A percentile compares a stretch with the other conserved stretches of the same genome.
These are phyloP conservation scores for Phytophthora citricola DNA, from an alignment of 352 stramenopile species.

Conservation along the genomic window DNA sequence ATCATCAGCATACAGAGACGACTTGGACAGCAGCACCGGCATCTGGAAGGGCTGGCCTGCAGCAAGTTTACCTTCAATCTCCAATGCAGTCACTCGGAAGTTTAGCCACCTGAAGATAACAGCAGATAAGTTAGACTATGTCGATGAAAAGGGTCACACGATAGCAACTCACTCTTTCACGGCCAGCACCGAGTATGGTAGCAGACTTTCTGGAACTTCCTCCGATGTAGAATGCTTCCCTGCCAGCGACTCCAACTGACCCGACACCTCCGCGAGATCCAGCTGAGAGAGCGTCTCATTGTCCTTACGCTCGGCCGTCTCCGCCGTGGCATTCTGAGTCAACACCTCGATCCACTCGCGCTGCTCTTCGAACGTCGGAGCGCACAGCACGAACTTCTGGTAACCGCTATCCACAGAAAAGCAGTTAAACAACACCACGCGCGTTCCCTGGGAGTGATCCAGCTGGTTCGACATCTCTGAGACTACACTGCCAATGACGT, in stretches of 20 bases:
- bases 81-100: conserved; percentile 84
- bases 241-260: conserved; percentile 80
- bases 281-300: conserved; percentile 77
- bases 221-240: conserved; percentile 79
- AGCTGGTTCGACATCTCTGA: conserved; percentile 88
- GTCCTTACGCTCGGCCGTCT: conserved; percentile 80
- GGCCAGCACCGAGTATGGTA: conserved; percentile 83
- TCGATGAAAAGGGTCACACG: not conserved
- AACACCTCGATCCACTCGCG: conserved; percentile 90
- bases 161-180: conserved; percentile 86
- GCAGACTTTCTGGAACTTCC: conserved; percentile 66
- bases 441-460: conserved; percentile 86
- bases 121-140: conserved; percentile 16
- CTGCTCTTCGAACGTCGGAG: conserved; percentile 87
- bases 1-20: conserved; percentile 86
- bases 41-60: conserved; percentile 80
- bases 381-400: conserved; percentile 83
- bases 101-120: conserved; percentile 75
- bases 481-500: conserved; percentile 82
- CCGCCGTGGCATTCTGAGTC: conserved; percentile 82
- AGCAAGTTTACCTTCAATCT: conserved; percentile 87
- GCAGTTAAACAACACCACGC: conserved; percentile 88
- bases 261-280: conserved; percentile 77
- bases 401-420: conserved; percentile 88
- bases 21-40: conserved; percentile 88